Evolutionary conservation across 2,329 filamentous ascomycete species (phyloP), one percentile per base, ranked within the genome.

Genomic region (Cadophora luteo-olivacea): DNA sequence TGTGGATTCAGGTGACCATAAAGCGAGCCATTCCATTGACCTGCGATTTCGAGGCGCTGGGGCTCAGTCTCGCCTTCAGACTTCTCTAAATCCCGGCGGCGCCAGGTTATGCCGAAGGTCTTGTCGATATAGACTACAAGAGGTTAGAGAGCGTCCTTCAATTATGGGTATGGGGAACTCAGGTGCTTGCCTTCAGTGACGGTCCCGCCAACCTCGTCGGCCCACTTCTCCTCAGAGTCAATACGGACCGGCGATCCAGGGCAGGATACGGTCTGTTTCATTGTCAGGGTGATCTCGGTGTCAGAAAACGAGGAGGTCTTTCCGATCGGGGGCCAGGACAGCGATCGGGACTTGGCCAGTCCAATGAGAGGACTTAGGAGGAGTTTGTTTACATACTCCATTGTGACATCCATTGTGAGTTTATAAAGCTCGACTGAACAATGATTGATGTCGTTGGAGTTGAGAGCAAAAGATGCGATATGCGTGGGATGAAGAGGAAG

Each of bases 171-270:
- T 29, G 9, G 52, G 51, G 14, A 29, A 32, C 19, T 38, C 16
- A 11, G 5, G n/a, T 48, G 57, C 29, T 54, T 24, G 60, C 25
- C 62, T 41, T 70, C 69, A 19, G 49, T 64, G 36, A 65, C 45
- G 36, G 54, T 48, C 12, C 72, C 70, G 22, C 70, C 72, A 54
- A 73, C 64, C 25, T 32, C n/a, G 3, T 67, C 62, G 24, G 72
- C 69, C 70, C 70, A 72, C 16, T 32, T 49, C 5, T 45, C 32
- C 51, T 58, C 32, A 7, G 33, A 33, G 3, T 45, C 51, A 22
- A 57, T 24, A 24, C 4, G 12, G 4, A 57, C 9, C 9, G 51
- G n/a, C 3, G 33, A 48, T 32, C 36, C 32, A 22, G 62, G 49
- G 9, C 14, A 54, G 6, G 45, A 48, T 11, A n/a, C 16, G 3